Percentiles rank a stretch among this genome's conserved stretches.
phyloP scores from a whole-genome alignment of 768 basidiomycete genomes.

The Trametes cubensis region DNA sequence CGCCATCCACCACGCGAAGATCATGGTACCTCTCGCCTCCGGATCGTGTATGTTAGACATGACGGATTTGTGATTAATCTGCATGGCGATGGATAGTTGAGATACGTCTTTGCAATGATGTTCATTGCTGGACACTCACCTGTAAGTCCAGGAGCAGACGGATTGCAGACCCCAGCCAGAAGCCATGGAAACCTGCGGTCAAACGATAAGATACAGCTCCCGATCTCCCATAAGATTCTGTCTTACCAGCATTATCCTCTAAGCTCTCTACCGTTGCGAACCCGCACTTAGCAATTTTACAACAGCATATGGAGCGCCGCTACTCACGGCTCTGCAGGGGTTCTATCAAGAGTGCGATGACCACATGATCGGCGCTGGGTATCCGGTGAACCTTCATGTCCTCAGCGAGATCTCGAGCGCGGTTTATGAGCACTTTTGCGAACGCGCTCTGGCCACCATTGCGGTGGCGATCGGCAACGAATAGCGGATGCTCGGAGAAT shows the following conservation, averaged over 20 bases:
- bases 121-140: conserved; percentile 42
- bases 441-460: conserved; percentile 70
- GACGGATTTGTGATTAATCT: conserved; percentile 87
- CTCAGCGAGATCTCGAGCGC: conserved; percentile 86
- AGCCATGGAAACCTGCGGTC: conserved; percentile 75
- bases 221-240: conserved; percentile 1
- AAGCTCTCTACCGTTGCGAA: conserved; percentile 60
- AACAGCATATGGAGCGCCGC: conserved; percentile 3
- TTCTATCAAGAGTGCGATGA: conserved; percentile 81
- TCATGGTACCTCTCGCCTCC: conserved; percentile 81
- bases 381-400: conserved; percentile 83
- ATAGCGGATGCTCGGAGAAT: conserved; percentile 88
- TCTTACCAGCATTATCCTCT: conserved; percentile 67
- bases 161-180: conserved; percentile 80
- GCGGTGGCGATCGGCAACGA: conserved; percentile 75
- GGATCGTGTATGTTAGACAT: conserved; percentile 72
- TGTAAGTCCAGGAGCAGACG: conserved; percentile 78
- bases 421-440: conserved; percentile 74
- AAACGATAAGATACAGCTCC: conserved; percentile 22
- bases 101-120: not conserved
- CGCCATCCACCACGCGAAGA: conserved; percentile 94
- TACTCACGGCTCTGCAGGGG: conserved; percentile 85
- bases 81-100: conserved; percentile 2
- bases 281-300: conserved; percentile 12
- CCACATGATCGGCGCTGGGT: conserved; percentile 77